phyloP scores from a whole-genome alignment of 2,329 filamentous ascomycete genomes.

The Neofusicoccum sp. region DNA sequence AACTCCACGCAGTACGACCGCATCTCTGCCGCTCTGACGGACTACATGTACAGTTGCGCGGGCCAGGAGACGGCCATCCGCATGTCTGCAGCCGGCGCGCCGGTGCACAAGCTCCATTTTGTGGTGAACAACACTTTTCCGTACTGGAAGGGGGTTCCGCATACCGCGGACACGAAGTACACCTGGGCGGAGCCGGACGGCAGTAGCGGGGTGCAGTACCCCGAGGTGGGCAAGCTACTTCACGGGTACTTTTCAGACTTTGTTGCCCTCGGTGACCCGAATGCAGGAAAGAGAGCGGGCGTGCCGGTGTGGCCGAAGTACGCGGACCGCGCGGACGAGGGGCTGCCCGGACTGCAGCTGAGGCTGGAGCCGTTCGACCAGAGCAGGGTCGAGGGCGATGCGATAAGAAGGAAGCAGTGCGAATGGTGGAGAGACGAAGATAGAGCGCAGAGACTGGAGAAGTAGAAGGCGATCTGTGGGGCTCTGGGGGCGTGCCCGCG shows the following conservation, averaged over 20 bases:
- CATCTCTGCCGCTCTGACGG: conserved; percentile 45
- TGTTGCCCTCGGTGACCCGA: neutral
- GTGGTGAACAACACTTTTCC: conserved; percentile 10
- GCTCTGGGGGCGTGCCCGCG: no score
- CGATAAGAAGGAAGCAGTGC: conserved; percentile 29
- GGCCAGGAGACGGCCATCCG: conserved; percentile 50
- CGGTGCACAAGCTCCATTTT: conserved; percentile 28
- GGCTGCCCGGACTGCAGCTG: neutral
- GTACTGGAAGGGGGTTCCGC: conserved; percentile 6
- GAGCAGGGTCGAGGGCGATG: conserved; percentile 32
- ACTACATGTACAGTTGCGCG: conserved; percentile 50
- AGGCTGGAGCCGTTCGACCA: conserved; percentile 31
- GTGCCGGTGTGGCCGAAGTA: conserved; percentile 4
- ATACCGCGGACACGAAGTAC: conserved; percentile 9
- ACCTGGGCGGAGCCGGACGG: conserved; percentile 1
- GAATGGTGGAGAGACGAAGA: conserved; percentile 34
- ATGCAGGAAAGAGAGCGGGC: neutral
- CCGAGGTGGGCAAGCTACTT: neutral
- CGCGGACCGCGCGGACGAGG: neutral
- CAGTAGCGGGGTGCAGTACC: conserved; percentile 3
- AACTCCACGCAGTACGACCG: conserved; percentile 51
- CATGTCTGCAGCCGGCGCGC: conserved; percentile 35
- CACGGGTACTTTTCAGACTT: conserved; percentile 10
- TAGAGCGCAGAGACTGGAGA: conserved; percentile 29
- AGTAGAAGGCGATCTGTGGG: neutral